Evolutionary conservation across 2,329 filamentous ascomycete genomes (phyloP).

Genomic region (Neofusicoccum parvum): DNA sequence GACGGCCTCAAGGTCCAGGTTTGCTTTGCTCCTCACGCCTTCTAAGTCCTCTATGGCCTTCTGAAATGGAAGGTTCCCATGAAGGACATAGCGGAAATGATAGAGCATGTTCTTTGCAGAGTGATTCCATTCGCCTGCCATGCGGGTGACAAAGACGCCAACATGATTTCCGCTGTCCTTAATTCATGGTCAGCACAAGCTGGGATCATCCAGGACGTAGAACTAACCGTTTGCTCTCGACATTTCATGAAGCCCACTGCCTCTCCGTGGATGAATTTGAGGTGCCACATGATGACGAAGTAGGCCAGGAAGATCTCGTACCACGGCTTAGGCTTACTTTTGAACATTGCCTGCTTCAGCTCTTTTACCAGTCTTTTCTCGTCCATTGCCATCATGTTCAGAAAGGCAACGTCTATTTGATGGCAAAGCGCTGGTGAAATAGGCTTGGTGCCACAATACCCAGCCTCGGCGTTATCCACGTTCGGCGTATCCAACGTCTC

Average conservation of each 20-base stretch:
- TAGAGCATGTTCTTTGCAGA: conserved; percentile 35
- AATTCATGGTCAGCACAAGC: too few species aligned
- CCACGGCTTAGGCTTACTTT: conserved; percentile 39
- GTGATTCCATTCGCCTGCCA: conserved; percentile 40
- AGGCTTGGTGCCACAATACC: not conserved
- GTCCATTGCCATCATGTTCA: not conserved
- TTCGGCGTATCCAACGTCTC: not conserved
- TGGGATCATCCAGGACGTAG: not conserved
- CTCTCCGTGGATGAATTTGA: conserved; percentile 39
- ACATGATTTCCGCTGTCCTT: too few species aligned
- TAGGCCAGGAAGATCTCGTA: conserved; percentile 40
- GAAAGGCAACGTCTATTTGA: not conserved
- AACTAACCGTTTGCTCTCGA: not conserved
- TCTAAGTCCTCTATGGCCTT: conserved; percentile 30
- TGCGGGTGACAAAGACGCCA: conserved; percentile 10
- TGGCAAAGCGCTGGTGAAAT: not conserved
- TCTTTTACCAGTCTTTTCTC: conserved; percentile 27
- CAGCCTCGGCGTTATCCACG: conserved; percentile 16
- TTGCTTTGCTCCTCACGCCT: not conserved
- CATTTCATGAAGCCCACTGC: conserved; percentile 38
- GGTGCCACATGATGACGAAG: conserved; percentile 39
- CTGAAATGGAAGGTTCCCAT: conserved; percentile 37
- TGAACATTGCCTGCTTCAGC: conserved; percentile 34
- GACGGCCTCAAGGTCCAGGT: not conserved
- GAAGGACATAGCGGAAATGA: conserved; percentile 36